phyloP scores from a whole-genome alignment of 2,329 filamentous ascomycete species.

The Claviceps cyperi region DNA sequence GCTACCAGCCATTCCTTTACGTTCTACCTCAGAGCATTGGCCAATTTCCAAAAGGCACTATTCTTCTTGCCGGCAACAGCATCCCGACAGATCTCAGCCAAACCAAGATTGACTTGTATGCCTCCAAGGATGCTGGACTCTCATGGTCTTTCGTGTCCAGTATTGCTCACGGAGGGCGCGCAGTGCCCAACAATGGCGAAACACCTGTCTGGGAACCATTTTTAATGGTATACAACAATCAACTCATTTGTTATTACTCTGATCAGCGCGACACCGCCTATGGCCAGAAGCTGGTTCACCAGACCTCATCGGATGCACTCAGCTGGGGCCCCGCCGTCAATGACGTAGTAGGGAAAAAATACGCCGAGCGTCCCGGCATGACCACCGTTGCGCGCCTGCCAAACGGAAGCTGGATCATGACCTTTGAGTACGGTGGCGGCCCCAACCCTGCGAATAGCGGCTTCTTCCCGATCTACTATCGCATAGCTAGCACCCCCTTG shows the following conservation, averaged over 20 bases:
- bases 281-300: not conserved
- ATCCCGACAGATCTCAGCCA: not conserved
- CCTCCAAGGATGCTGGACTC: not conserved
- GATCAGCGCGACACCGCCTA: not conserved
- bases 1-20: not conserved
- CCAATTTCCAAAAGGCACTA: not conserved
- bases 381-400: not conserved
- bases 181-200: not conserved
- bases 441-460: not conserved
- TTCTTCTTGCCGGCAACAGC: not conserved
- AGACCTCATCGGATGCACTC: not conserved
- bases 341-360: not conserved
- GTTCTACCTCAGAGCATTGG: not conserved
- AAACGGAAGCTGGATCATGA: not conserved
- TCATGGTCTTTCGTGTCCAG: not conserved
- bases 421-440: constrained; percentile 1
- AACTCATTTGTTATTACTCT: constrained; percentile 1
- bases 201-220: not conserved
- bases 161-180: not conserved
- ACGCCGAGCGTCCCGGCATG: not conserved
- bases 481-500: not conserved
- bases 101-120: not conserved
- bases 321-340: not conserved
- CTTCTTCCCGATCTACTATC: not conserved
- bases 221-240: not conserved